A percentile compares a stretch with the other conserved stretches of the same genome.
phyloP scores from a whole-genome alignment of 192 early-diverging fungal species.

The Oehlia diaphana region DNA sequence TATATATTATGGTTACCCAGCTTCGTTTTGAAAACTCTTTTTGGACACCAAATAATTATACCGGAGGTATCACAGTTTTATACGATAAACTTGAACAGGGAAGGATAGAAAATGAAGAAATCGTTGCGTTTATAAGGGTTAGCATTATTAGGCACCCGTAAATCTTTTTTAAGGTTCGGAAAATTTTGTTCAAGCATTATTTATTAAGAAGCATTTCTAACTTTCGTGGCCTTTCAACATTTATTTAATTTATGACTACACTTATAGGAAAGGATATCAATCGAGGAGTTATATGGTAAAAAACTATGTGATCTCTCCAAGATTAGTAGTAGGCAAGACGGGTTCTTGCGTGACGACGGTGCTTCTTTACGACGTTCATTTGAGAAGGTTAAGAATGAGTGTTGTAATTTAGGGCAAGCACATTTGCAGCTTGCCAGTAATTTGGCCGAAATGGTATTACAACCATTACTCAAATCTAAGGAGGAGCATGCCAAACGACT shows the following conservation, averaged over 20 bases:
- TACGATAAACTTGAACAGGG: conserved; percentile 56
- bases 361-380: conserved; percentile 53
- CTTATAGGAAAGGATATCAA: conserved; percentile 21
- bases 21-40: conserved; percentile 25
- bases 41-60: conserved; percentile 38
- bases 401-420: conserved; percentile 41
- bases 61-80: conserved; percentile 44
- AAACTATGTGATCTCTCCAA: conserved; percentile 37
- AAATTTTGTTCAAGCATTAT: conserved; percentile 26
- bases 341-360: conserved; percentile 57
- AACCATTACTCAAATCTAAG: conserved; percentile 49
- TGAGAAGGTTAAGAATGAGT: conserved; percentile 48
- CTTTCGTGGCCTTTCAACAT: conserved; percentile 1
- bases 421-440: conserved; percentile 45
- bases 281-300: conserved; percentile 20
- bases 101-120: conserved; percentile 56
- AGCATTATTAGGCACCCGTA: conserved; percentile 49
- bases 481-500: conserved; percentile 41
- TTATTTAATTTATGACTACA: neutral
- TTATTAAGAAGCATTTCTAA: neutral
- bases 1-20: neutral
- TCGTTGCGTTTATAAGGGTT: conserved; percentile 51
- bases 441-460: conserved; percentile 45
- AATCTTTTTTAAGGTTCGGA: conserved; percentile 38
- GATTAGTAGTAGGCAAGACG: conserved; percentile 32